Evolutionary conservation across 805 yeast genomes (phyloP), one percentile per base, ranked within the genome.

Genomic region (Candida tallmaniae): DNA sequence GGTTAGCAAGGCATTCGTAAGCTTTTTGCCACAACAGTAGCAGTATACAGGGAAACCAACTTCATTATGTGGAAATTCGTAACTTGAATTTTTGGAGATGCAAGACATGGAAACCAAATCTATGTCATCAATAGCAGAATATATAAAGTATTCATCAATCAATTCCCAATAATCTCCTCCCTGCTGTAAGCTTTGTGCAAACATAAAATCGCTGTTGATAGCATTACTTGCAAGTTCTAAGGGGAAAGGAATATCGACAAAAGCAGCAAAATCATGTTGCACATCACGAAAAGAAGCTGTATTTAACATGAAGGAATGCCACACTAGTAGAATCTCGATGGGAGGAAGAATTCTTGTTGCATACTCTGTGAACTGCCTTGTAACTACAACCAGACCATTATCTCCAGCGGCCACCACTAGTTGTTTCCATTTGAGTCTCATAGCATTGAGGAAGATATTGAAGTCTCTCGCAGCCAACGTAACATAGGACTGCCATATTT

Each of bases 391-490:
- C 7, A 20, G 10, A 20, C 9, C 23, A 7, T 20, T 20, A 20
- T 20, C 23, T 20, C 10, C 10, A 7, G 7, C 23, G 10, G 23
- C 9, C 10, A 20, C 23, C 23, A 20, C 10, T 20, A 20, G n/a
- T n/a, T 20, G 10, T 20, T 20, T 20, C 23, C 23, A 20, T 20
- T 20, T 20, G 10, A 7, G 10, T n/a, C n/a, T n/a, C n/a, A n/a
- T n/a, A 20, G 23, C 23, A 10, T 20, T 20, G 9, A 50, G 43
- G 31, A 50, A 48, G 5, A 48, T 18, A 2, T 45, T 42, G 28
- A 54, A 56, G 12, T 55, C 31, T 22, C 52, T 37, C 5, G 46
- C 52, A 1, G 60, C 54, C 18, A 40, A 29, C 2, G 56, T 47
- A 11, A 54, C 36, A 32, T 43, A 54, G 7, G 42, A 42, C 29